Evolutionary conservation across 257 asterid genomes (phyloP), one percentile per base, ranked within the genome.

Genomic region (Gynochthodes officinalis): DNA sequence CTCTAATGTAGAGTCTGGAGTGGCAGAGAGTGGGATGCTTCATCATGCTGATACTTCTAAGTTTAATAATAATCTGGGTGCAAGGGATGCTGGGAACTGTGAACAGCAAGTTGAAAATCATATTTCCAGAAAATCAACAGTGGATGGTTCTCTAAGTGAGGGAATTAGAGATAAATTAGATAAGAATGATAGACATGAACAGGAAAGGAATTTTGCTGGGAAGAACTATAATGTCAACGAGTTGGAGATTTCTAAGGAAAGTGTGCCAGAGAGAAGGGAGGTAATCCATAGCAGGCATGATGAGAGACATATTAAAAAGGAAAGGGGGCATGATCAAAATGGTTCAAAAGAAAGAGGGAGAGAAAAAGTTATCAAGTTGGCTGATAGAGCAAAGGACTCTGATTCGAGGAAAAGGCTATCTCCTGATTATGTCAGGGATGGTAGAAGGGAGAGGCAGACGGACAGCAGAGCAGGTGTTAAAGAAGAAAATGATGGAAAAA

Each of bases 401-500:
- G 96, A 86, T 73, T 78, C 97, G 64, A 89, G 89, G 85, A 89
- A 80, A 84, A 82, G 85, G 27, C 67, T 16, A 16, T 82, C 93
- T 54, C 90, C 95, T 79, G 82, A 86, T 43, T 77, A 77, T 68
- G 79, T 62, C 79, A 86, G 83, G 86, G 99, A 83, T 54, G 84
- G 77, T 72, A 83, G 75, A 59, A 74, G 76, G 70, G 88, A 79
- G 66, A 71, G 82, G 60, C 84, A 78, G 64, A 82, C 79, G 73
- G 89, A 80, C 60, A 89, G 79, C 81, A 85, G 89, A 81, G 68
- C 67, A 71, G 78, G 73, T 70, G 73, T 58, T 72, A 84, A 68
- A 82, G 87, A 79, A 64, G 91, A 84, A 69, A 78, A 69, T 77
- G 89, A 68, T 67, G 79, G 85, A 72, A 88, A 74, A 69, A 78